Conservation (phyloP, 495 filamentous ascomycete species). For the Penicillium canescens region DNA sequence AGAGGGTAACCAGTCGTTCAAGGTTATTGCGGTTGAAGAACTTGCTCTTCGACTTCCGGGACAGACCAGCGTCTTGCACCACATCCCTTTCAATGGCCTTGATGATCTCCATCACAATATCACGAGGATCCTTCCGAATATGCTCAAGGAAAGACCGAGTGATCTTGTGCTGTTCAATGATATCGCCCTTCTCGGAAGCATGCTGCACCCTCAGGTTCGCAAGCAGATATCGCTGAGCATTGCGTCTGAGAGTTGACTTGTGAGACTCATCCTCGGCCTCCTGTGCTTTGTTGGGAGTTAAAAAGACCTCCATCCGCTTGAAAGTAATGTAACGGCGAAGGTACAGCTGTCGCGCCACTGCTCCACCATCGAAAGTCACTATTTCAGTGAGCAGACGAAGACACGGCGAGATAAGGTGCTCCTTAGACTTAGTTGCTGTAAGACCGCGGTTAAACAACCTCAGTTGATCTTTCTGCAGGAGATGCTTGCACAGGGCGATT, state of each 20-base stretch:
- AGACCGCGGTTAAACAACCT: slow-evolving; percentile 71
- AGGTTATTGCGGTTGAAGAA: slow-evolving; percentile 72
- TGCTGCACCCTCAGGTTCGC: slow-evolving; percentile 71
- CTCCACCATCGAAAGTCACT: slow-evolving; percentile 77
- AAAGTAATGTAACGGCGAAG: slow-evolving; percentile 69
- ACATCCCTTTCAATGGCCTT: slow-evolving; percentile 63
- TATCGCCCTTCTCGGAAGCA: slow-evolving; percentile 66
- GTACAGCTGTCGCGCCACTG: slow-evolving; percentile 68
- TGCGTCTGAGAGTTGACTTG: slow-evolving; percentile 71
- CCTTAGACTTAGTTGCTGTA: slow-evolving; percentile 71
- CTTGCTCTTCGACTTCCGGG: slow-evolving; percentile 66
- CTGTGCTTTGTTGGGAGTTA: slow-evolving; percentile 43
- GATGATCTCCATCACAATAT: slow-evolving; percentile 67
- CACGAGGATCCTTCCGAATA: slow-evolving; percentile 70
- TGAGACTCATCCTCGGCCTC: slow-evolving; percentile 56
- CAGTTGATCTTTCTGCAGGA: slow-evolving; percentile 71
- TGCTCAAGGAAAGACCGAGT: slow-evolving; percentile 67
- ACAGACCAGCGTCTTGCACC: slow-evolving; percentile 66
- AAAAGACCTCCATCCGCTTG: slow-evolving; percentile 62
- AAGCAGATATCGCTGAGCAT: slow-evolving; percentile 74
- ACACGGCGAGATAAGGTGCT: slow-evolving; percentile 81
- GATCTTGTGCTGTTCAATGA: slow-evolving; percentile 72
- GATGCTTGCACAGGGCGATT: slow-evolving; percentile 66
- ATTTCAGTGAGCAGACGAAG: slow-evolving; percentile 79
- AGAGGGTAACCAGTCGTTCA: slow-evolving; percentile 68